phyloP scores from a whole-genome alignment of 768 basidiomycete genomes.

The Tricholoma flavovirens region DNA sequence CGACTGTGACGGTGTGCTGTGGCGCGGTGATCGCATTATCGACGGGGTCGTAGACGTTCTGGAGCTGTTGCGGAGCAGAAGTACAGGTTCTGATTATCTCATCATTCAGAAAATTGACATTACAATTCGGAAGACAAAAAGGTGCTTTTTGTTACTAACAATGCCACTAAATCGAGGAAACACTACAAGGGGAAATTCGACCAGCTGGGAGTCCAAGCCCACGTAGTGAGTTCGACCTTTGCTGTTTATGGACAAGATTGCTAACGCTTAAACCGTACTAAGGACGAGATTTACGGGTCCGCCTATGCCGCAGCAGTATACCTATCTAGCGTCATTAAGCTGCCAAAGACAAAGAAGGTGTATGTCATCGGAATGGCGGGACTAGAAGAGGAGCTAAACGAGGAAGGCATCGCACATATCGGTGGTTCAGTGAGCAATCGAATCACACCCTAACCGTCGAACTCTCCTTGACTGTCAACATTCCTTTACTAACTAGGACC shows the following conservation, averaged over 20 bases:
- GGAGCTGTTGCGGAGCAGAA: constrained; percentile 59
- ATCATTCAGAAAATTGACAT: background rate
- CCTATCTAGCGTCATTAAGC: constrained; percentile 80
- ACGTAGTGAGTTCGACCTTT: constrained; percentile 53
- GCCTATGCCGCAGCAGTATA: constrained; percentile 72
- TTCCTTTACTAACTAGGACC: constrained; percentile 50
- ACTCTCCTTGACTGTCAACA: background rate
- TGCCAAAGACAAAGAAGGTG: constrained; percentile 89
- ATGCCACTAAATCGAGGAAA: constrained; percentile 87
- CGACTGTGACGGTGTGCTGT: constrained; percentile 94
- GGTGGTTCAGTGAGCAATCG: constrained; percentile 74
- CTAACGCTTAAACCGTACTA: constrained; percentile 5
- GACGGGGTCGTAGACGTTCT: constrained; percentile 78
- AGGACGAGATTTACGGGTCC: constrained; percentile 98
- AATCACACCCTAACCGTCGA: constrained; percentile 1
- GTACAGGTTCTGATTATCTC: constrained; percentile 39
- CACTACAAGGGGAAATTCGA: constrained; percentile 92
- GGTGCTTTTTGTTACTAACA: constrained; percentile 94
- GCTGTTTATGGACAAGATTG: background rate
- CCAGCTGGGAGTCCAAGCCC: constrained; percentile 76
- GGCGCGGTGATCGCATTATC: constrained; percentile 77
- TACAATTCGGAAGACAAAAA: constrained; percentile 55
- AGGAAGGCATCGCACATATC: constrained; percentile 72
- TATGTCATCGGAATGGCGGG: constrained; percentile 94
- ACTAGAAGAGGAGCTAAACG: constrained; percentile 87